A percentile compares a stretch with the other conserved stretches of the same genome.
Conservation (phyloP, 2,329 filamentous ascomycete species). For the Grosmannia clavigera region DNA sequence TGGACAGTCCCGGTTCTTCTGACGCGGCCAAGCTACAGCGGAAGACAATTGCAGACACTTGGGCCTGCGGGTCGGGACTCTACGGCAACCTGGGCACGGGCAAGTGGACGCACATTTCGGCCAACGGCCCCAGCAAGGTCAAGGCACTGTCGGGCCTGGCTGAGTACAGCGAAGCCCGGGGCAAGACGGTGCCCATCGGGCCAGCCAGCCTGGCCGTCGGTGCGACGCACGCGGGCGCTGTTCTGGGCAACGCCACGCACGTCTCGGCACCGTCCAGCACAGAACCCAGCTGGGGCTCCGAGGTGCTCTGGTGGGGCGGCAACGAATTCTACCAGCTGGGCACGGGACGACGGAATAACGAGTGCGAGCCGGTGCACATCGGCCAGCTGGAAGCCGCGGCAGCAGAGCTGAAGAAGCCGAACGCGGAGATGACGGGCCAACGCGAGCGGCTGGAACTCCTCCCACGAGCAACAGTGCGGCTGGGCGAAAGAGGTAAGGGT, state of each 20-base stretch:
- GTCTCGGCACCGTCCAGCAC: constrained; percentile 43
- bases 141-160: constrained; percentile 71
- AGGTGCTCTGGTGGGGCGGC: constrained; percentile 86
- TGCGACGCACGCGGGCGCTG: constrained; percentile 65
- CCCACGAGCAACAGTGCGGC: constrained; percentile 55
- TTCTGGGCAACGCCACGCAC: constrained; percentile 70
- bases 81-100: constrained; percentile 74
- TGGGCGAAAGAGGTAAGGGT: constrained; percentile 47
- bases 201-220: constrained; percentile 63
- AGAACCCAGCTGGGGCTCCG: constrained; percentile 77
- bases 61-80: constrained; percentile 78
- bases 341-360: constrained; percentile 76
- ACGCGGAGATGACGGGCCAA: constrained; percentile 28
- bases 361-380: constrained; percentile 65
- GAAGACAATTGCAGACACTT: constrained; percentile 55
- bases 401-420: constrained; percentile 20
- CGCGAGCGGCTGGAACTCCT: constrained; percentile 65
- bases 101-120: constrained; percentile 77
- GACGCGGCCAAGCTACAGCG: not conserved
- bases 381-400: constrained; percentile 38
- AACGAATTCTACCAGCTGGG: constrained; percentile 93
- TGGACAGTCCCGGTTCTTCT: constrained; percentile 26
- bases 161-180: constrained; percentile 70
- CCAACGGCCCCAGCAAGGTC: constrained; percentile 61
- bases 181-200: constrained; percentile 63